Evolutionary conservation across 192 early-diverging fungal genomes (phyloP).

Genomic region (Coemansia sp.): DNA sequence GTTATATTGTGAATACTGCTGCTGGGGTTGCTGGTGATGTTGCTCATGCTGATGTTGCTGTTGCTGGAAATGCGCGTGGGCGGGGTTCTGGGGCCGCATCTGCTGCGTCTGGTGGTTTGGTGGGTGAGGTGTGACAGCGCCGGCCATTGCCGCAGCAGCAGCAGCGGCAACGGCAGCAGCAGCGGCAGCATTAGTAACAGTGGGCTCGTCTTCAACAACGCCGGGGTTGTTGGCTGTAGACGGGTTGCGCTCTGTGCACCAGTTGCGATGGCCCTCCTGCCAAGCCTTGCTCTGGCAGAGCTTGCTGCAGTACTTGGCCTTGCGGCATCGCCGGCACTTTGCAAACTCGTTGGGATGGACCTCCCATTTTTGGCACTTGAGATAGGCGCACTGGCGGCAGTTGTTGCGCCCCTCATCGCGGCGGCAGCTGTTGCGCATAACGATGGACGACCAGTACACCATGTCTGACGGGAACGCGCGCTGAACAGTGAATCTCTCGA

Average conservation of each 20-base stretch:
- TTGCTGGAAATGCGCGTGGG: not conserved
- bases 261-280: slow-evolving; percentile 77
- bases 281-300: slow-evolving; percentile 73
- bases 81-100: slow-evolving; percentile 4
- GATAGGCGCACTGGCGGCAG: slow-evolving; percentile 76
- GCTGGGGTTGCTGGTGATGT: slow-evolving; percentile 6
- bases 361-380: slow-evolving; percentile 79
- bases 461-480: slow-evolving; percentile 62
- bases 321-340: slow-evolving; percentile 84
- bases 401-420: slow-evolving; percentile 71
- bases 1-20: slow-evolving; percentile 4
- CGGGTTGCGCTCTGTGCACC: slow-evolving; percentile 66
- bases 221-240: slow-evolving; percentile 13
- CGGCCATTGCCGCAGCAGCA: slow-evolving; percentile 34
- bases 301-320: slow-evolving; percentile 86
- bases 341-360: slow-evolving; percentile 72
- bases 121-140: slow-evolving; percentile 26
- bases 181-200: slow-evolving; percentile 7
- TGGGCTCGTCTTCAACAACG: slow-evolving; percentile 18
- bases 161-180: slow-evolving; percentile 24
- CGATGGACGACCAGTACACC: slow-evolving; percentile 71
- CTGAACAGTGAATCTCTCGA: slow-evolving; percentile 72
- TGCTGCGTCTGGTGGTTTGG: slow-evolving; percentile 29
- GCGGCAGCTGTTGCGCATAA: slow-evolving; percentile 79
- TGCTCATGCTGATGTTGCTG: not conserved